Evolutionary conservation across 306 rosid species (phyloP).

Genomic region (Casuarina cunninghamiana): DNA sequence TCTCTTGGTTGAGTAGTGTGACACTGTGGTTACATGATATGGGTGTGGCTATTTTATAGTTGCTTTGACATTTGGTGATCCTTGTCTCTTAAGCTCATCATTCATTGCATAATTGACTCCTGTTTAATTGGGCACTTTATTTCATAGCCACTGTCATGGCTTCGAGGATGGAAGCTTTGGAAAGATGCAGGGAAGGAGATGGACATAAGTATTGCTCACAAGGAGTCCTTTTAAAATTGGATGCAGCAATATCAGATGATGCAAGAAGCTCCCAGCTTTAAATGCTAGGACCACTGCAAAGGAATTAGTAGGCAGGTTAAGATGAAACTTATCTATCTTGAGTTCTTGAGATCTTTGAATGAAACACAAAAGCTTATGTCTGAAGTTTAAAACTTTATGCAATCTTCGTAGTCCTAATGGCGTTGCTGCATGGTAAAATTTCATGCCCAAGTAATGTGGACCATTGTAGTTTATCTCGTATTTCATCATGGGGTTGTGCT

Average conservation of each 20-base stretch:
- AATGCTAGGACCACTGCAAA: constrained; percentile 63
- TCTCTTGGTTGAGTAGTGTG: neutral
- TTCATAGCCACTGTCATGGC: constrained; percentile 74
- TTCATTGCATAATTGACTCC: constrained; percentile 15
- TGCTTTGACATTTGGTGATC: constrained; percentile 19
- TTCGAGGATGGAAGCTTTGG: constrained; percentile 63
- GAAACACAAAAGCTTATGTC: no score
- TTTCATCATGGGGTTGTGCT: neutral
- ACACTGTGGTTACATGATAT: constrained; percentile 16
- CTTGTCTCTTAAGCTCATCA: constrained; percentile 2
- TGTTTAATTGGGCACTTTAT: constrained; percentile 13
- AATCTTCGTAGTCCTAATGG: no score
- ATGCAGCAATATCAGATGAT: constrained; percentile 44
- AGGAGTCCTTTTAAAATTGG: constrained; percentile 50
- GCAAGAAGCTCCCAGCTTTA: constrained; percentile 45
- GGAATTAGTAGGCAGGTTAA: constrained; percentile 48
- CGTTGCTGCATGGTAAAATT: no score
- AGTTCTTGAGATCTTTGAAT: neutral
- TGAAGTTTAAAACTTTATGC: no score
- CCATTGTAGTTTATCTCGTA: neutral
- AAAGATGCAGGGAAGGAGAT: constrained; percentile 47
- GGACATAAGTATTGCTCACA: constrained; percentile 35
- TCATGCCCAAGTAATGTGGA: no score
- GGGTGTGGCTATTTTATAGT: constrained; percentile 10
- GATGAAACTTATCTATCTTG: neutral